A percentile compares a stretch with the other conserved stretches of the same genome.
phyloP scores from a whole-genome alignment of 306 rosid species.

The Astragalus glycyphyllos region DNA sequence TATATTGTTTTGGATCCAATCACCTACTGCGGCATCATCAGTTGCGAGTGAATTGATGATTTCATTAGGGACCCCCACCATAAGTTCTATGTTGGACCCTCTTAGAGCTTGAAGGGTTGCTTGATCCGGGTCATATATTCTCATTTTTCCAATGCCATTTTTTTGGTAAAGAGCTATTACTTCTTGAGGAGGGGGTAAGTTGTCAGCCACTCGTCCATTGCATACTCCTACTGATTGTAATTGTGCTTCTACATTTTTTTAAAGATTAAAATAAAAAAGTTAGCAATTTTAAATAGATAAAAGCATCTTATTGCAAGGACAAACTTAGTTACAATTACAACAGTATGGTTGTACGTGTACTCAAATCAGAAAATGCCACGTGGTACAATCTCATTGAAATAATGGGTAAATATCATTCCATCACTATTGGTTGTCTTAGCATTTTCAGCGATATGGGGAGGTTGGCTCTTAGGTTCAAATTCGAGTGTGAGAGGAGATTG shows the following conservation, averaged over 20 bases:
- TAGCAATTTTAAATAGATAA: too few relatives aligned
- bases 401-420: too few relatives aligned
- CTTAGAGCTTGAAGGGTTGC: slow-evolving; percentile 48
- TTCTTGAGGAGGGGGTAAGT: slow-evolving; percentile 47
- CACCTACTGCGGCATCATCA: slow-evolving; percentile 25
- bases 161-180: slow-evolving; percentile 48
- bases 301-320: too few relatives aligned
- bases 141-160: slow-evolving; percentile 46
- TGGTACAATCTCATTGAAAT: too few relatives aligned
- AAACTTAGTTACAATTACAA: too few relatives aligned
- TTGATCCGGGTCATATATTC: slow-evolving; percentile 45
- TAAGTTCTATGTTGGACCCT: slow-evolving; percentile 61
- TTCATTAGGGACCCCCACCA: slow-evolving; percentile 40
- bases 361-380: too few relatives aligned
- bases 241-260: slow-evolving; percentile 34
- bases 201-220: slow-evolving; percentile 41
- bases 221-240: slow-evolving; percentile 53
- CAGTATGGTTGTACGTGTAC: too few relatives aligned
- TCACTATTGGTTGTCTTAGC: too few relatives aligned
- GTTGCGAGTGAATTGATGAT: slow-evolving; percentile 37
- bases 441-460: too few relatives aligned
- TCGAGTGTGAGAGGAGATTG: too few relatives aligned
- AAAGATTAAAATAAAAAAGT: neutral
- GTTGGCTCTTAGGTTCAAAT: too few relatives aligned
- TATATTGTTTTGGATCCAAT: slow-evolving; percentile 53